Evolutionary conservation across 2,329 filamentous ascomycete genomes (phyloP), one percentile per base, ranked within the genome.

Genomic region (Apiospora arundinis): DNA sequence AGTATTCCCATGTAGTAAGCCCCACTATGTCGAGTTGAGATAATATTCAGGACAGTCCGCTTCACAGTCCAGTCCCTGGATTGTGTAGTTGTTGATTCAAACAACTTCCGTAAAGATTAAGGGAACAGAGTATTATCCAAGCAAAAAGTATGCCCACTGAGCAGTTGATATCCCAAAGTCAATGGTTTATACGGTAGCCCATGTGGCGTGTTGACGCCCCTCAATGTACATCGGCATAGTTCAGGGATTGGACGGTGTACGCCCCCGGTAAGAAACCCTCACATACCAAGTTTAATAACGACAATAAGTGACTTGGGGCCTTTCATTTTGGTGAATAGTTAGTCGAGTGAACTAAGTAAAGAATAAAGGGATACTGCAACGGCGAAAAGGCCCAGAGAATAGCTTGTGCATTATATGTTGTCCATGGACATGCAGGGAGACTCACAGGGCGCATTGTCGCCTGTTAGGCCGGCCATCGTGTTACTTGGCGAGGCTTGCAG

Each of bases 201-300:
- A 4, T 16, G 42, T 45, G 42, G 32, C 32, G 32, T 32, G 32
- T 32, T 3, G 42, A 45, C 12, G 14, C 12, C 42, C 6, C 32
- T 4, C 32, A 32, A 45, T 12, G 16, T 45, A 45, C 12, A 45
- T 4, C 16, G 12, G 12, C 4, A 16, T 12, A 16, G 4, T 45
- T 14, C 42, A 45, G 42, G 42, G 42, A 18, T 14, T 45, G 42
- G 42, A 14, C 42, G 12, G 42, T 45, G 16, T 18, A 45, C 12
- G 48, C 25, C 48, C 48, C 25, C 48, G n/a, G n/a, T 49, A 48
- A 42, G 52, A 9, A 23, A 60, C 40, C n/a, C 71, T 44, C 28
- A 81, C 88, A 81, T 88, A 96, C 94, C 94, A 74, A 97, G 89
- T 85, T 97, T 97, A 78, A 97, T 95, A 77, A 97, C 93, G 74